Evolutionary conservation across 179 eudicot species (phyloP), one percentile per base, ranked within the genome.

Genomic region (Heliamphora pulchella): DNA sequence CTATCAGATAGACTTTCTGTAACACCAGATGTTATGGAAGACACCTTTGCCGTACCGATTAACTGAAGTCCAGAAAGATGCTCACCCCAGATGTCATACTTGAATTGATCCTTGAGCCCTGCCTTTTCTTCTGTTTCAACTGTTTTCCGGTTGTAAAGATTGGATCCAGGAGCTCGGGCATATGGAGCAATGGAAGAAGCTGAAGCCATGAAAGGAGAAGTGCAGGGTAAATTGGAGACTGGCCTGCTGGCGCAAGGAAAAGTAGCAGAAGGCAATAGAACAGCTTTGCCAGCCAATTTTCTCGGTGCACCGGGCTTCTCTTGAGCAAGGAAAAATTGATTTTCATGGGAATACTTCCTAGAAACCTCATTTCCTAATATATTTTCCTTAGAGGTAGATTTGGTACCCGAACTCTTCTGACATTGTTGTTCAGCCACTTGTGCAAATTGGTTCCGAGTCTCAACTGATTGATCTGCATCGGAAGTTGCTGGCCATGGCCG

Each of bases 71-170:
- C 89, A 80, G 88, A 88, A 68, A 95, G 89, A 86, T 95, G 97
- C 74, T 87, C 87, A 67, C 94, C 98, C 97, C 97, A 95, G 10
- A 95, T 90, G 77, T 91, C 91, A 87, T 93, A 95, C 64, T 81
- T 83, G 80, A 85, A 90, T 64, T 82, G 85, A 74, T 89, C 91
- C 70, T 85, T 89, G 55, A 46, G 22, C 78, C 82, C 78, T 39
- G 62, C 39, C 41, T 82, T 76, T 47, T 82, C 82, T 80, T 84
- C 88, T 58, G 82, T 39, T 83, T 79, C 68, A 82, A 80, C 86
- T 58, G 80, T 57, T 82, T 85, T 87, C 20, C 68, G 76, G 58
- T 79, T 58, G 17, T n/a, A 47, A 51, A 82, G 81, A 81, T 85
- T 91, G 57, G 91, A 89, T 39, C 97, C 97, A 63, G 97, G 97